These are phyloP conservation scores for Nepenthes gracilis DNA, from an alignment of 148 eudicot genomes.

Conservation along the genomic window DNA sequence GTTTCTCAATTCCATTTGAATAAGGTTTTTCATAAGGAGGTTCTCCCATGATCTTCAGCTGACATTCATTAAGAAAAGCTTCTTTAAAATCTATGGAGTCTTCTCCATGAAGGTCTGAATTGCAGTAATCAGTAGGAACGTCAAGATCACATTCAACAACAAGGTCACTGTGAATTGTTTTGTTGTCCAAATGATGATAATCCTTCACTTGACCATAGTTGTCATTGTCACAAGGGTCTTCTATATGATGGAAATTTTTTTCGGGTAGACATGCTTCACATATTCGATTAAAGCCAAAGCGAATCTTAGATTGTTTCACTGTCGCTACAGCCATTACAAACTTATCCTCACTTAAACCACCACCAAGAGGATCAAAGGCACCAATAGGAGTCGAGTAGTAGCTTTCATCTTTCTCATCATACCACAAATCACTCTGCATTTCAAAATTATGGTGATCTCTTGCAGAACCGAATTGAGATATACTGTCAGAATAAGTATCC, in stretches of 20 bases:
- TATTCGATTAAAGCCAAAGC: slow-evolving; percentile 18
- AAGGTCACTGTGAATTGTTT: not conserved
- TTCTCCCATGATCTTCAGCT: not conserved
- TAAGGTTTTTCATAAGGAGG: not conserved
- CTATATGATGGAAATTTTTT: slow-evolving; percentile 17
- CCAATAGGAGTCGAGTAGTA: slow-evolving; percentile 50
- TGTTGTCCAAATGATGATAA: slow-evolving; percentile 23
- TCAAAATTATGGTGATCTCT: slow-evolving; percentile 87
- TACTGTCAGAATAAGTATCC: slow-evolving; percentile 66
- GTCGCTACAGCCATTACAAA: slow-evolving; percentile 53
- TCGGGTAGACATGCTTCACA: slow-evolving; percentile 23
- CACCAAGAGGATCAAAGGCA: slow-evolving; percentile 38
- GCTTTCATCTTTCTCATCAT: slow-evolving; percentile 76
- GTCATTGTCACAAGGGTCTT: slow-evolving; percentile 25
- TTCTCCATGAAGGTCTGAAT: slow-evolving; percentile 1
- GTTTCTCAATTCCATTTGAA: not conserved
- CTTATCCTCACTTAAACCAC: slow-evolving; percentile 72
- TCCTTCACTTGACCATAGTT: slow-evolving; percentile 21
- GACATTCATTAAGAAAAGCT: slow-evolving; percentile 11
- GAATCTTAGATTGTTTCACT: slow-evolving; percentile 20
- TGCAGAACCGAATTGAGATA: slow-evolving; percentile 96
- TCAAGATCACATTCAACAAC: not conserved
- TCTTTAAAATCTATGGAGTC: slow-evolving; percentile 19
- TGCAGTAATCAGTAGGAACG: not conserved
- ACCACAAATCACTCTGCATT: slow-evolving; percentile 80